Base-by-base conservation (phyloP, 2,329 filamentous ascomycete genomes). In the Calonectria montana region DNA sequence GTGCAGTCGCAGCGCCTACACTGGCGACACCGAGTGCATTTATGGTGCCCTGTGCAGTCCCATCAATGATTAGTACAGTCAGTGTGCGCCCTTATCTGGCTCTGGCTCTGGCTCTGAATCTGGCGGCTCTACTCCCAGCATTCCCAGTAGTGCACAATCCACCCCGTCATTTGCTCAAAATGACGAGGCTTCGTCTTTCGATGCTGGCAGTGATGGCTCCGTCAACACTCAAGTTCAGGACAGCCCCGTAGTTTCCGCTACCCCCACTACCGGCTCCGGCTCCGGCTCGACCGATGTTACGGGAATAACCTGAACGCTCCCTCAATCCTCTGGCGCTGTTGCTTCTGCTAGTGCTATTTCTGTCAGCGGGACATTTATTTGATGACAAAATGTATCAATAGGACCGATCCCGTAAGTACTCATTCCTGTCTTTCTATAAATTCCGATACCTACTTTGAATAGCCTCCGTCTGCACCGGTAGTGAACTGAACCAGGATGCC, bases 401-500 rank as follows among this genome's bases (percentile, higher is more conserved):
- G 37, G 73, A 78, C 31, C 74, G 74, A 70, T 78, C 71, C 8
- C 76, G 76, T 76, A 71, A 72, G 74, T 23, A 10, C 2, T 4
- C n/a, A 8, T 13, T 8, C 3, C 6, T 9, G 8, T 29, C 7
- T 5, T 16, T 2, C 4, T 55, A 29, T 13, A 39, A 35, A 7
- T 35, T 43, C 18, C 23, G 13, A 43, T 57, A 4, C 37, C 47
- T 23, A 57, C 21, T 10, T 12, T 15, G 47, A 23, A 21, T 41
- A 77, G 76, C 76, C 23, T 16, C 43, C 2, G 76, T 77, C 35
- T 82, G 81, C 63, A 70, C 0, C 77, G 82, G 68, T 64, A 31
- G 21, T 0, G 81, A 80, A 64, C 79, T 76, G 47, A 78, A 77
- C 18, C 73, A 78, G 45, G 69, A 67, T 23, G 78, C 75, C 64